phyloP scores from a whole-genome alignment of 2,329 filamentous ascomycete species.

The Zymoseptoria ardabiliae region DNA sequence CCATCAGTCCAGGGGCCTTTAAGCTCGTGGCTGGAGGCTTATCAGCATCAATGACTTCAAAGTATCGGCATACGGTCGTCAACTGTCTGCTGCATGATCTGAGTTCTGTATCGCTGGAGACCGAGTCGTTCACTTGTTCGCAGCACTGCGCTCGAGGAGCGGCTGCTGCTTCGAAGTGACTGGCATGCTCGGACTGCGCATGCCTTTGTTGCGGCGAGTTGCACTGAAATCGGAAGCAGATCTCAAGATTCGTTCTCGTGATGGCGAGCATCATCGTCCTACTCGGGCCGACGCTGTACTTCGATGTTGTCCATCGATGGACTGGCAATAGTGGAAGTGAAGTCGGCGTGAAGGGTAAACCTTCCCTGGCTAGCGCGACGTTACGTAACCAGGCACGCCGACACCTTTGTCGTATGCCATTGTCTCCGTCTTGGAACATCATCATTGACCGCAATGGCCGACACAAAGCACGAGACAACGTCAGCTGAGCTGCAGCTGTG shows the following conservation, averaged over 20 bases:
- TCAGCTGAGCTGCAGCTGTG: slow-evolving; percentile 3
- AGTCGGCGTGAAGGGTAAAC: neutral
- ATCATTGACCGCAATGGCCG: neutral
- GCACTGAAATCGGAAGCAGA: neutral
- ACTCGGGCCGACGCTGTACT: neutral
- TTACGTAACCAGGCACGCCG: neutral
- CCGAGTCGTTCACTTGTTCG: neutral
- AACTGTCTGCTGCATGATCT: too few species aligned
- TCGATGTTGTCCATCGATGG: neutral
- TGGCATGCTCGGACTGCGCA: neutral
- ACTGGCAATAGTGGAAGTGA: neutral
- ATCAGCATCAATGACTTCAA: neutral
- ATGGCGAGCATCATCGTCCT: neutral
- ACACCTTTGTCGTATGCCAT: neutral
- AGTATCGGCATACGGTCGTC: neutral
- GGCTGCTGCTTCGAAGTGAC: neutral
- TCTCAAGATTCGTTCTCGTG: neutral
- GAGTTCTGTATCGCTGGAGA: neutral
- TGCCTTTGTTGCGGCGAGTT: neutral
- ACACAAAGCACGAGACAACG: neutral
- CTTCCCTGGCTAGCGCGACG: neutral
- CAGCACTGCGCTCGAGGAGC: neutral
- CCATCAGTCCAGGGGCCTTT: neutral
- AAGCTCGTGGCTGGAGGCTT: neutral
- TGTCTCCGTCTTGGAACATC: neutral